A percentile compares a stretch with the other conserved stretches of the same genome.
These are phyloP conservation scores for Rutidosis leptorrhynchoides DNA, from an alignment of 129 eudicot species.

Conservation along the genomic window DNA sequence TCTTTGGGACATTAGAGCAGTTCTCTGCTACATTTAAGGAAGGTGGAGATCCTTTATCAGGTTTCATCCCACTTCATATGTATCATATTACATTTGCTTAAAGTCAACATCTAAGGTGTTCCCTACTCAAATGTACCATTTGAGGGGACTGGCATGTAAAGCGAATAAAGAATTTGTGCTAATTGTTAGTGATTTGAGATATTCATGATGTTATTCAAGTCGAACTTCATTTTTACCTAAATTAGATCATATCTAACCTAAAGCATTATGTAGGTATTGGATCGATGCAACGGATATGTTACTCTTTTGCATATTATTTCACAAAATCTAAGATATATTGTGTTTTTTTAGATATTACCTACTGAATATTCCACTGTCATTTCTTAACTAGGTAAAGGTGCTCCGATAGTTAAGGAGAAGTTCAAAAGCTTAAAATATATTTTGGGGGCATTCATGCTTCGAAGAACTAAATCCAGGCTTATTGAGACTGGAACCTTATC, in stretches of 20 bases:
- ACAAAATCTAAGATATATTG: slow-evolving; percentile 8
- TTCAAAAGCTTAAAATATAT: slow-evolving; percentile 63
- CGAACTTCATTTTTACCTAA: neutral
- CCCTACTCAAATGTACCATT: neutral
- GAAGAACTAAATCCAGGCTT: slow-evolving; percentile 89
- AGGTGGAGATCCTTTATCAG: slow-evolving; percentile 52
- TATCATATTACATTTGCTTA: neutral
- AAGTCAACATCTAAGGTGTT: neutral
- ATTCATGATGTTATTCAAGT: neutral
- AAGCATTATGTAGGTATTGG: slow-evolving; percentile 1
- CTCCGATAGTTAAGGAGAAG: slow-evolving; percentile 48
- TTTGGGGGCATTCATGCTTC: slow-evolving; percentile 83
- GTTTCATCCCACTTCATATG: slow-evolving; percentile 13
- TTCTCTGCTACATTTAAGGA: slow-evolving; percentile 75
- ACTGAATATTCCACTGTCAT: neutral
- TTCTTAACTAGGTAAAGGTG: slow-evolving; percentile 47
- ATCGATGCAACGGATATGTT: slow-evolving; percentile 11
- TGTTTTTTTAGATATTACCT: neutral
- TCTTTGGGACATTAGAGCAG: slow-evolving; percentile 80
- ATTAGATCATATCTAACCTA: neutral
- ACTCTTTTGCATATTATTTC: slow-evolving; percentile 17
- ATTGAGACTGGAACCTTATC: slow-evolving; percentile 68
- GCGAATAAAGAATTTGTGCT: neutral
- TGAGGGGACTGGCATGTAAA: neutral
- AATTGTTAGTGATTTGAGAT: neutral